Base-by-base conservation (phyloP, 192 early-diverging fungal species). In the Neocallimastix lanati region DNA sequence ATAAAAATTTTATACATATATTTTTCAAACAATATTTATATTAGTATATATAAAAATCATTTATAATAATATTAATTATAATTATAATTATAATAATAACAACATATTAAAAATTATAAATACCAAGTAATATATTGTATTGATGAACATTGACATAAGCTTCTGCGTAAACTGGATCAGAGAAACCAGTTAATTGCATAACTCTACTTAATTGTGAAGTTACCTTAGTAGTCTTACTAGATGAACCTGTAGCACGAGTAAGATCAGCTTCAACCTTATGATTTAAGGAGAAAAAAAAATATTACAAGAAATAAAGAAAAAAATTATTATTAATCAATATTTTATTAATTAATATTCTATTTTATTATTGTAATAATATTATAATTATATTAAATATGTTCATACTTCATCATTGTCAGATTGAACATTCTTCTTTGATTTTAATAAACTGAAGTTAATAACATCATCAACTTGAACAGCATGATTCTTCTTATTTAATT, bases 141-240 rank as follows among this genome's bases (percentile, higher is more conserved):
- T 99, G 96, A 81, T 96, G 96, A 36, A 99, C 95, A 78, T 89
- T 96, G 36, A 98, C 94, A 83, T 98, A 97, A 0, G 95, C 97
- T 85, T 99, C 97, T 2, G 96, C 96, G 82, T 99, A 99, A n/a
- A 99, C 95, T 2, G 95, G 94, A 83, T 99, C 97, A 6, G 95
- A 96, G 86, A 95, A 99, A 77, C 94, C 97, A 15, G 97, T 98
- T 76, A 99, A 87, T 85, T 98, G 97, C 28, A 98, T 92, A 25
- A 99, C 95, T 77, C 93, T 91, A 82, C 92, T 94, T 81, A 99
- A 88, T 88, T 98, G 96, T 29, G 95, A 96, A 50, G 37, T 93
- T 92, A 78, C 90, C 88, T 38, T 88, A 83, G 28, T 88, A 87
- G 80, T 90, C 92, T n/a, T 83, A 80, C 21, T 84, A 78, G 35